Evolutionary conservation across 139 green algal genomes (phyloP), one percentile per base, ranked within the genome.

Genomic region (Mychonastes homosphaera): DNA sequence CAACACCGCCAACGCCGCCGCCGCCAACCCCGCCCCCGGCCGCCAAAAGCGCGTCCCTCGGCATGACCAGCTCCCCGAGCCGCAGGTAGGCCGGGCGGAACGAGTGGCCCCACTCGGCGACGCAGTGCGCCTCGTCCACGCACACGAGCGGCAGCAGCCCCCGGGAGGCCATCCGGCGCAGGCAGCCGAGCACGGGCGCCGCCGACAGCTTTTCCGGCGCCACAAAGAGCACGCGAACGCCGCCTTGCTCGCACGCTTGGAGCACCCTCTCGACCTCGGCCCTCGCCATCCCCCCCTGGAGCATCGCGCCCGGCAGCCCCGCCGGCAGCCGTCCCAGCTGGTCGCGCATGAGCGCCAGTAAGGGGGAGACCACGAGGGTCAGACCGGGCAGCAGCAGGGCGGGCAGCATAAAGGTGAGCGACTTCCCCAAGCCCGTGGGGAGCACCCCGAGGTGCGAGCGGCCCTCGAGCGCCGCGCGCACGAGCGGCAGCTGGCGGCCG

Each of bases 101-200:
- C 62, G 84, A 90, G 72, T 96, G 87, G 23, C 89, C 92, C 90
- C 90, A 94, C 71, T 96, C 89, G n/a, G 83, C 76, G 29, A 96
- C 77, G 60, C 90, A 97, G 71, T 95, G 87, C 2, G 82, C 82
- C 64, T 95, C 85, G 46, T 95, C 87, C n/a, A 95, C 72, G 34
- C 81, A 84, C 35, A 90, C 72, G 41, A 82, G 67, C 30, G 58
- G 53, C 53, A 73, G 58, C 47, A 83, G 63, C 1, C 62, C 35
- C n/a, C n/a, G n/a, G n/a, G n/a, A n/a, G n/a, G n/a, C n/a, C n/a
- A n/a, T n/a, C n/a, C n/a, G n/a, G 1, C 46, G 32, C 48, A 92
- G 63, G n/a, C 73, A 79, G 21, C 53, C 52, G 56, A 87, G 67
- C 63, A 97, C 78, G 26, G 63, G 55, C 2, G 58, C 55, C 41